phyloP scores from a whole-genome alignment of 176 grass and related monocot genomes.

The Carex parvula region DNA sequence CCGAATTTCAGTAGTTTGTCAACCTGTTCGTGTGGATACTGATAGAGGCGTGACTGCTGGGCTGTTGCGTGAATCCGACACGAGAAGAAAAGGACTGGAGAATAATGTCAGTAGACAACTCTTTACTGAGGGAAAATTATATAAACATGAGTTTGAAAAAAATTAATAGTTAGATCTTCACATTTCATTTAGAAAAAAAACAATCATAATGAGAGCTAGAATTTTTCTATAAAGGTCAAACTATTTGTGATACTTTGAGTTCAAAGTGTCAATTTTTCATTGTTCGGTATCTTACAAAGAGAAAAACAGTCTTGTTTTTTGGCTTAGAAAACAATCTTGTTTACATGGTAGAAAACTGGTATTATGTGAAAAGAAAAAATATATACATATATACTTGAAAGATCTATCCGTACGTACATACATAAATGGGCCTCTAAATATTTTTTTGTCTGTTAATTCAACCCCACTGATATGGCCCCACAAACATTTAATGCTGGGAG shows the following conservation, averaged over 20 bases:
- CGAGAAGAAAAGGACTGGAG: no score
- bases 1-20: no score
- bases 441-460: slow-evolving; percentile 10
- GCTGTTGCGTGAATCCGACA: no score
- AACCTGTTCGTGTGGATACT: no score
- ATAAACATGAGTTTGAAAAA: no score
- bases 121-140: no score
- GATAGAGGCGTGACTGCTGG: no score
- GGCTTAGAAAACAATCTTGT: background rate
- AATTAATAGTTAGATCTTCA: no score
- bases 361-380: background rate
- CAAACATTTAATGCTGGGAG: background rate
- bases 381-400: background rate
- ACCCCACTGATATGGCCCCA: background rate
- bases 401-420: slow-evolving; percentile 8
- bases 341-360: background rate
- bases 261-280: background rate
- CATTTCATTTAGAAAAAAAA: no score
- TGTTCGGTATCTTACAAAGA: background rate
- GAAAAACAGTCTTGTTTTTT: no score
- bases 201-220: background rate
- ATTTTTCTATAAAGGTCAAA: background rate
- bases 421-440: background rate
- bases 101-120: no score
- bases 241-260: background rate